These are phyloP conservation scores for Dianthus caryophyllus DNA, from an alignment of 148 eudicot species.

Conservation along the genomic window DNA sequence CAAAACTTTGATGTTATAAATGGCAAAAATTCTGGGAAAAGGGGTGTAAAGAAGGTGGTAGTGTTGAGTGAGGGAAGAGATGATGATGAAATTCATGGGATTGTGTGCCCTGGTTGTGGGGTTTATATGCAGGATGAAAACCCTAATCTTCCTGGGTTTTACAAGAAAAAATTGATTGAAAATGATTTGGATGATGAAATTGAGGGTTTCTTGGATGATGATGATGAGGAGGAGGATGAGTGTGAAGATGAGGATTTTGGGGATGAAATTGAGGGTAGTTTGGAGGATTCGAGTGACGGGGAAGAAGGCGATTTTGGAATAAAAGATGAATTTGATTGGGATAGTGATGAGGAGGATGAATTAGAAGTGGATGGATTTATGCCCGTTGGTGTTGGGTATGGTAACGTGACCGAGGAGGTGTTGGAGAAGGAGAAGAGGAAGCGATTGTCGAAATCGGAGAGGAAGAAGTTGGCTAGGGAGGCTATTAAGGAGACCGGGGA, in stretches of 20 bases:
- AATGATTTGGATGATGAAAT: slow-evolving; percentile 30
- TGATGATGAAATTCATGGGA: slow-evolving; percentile 62
- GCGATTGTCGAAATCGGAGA: slow-evolving; percentile 65
- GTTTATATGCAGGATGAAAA: slow-evolving; percentile 91
- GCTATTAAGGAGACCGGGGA: slow-evolving; percentile 54
- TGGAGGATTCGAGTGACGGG: slow-evolving; percentile 36
- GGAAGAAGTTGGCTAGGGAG: slow-evolving; percentile 69
- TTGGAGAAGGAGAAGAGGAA: slow-evolving; percentile 47
- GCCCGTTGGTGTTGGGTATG: slow-evolving; percentile 80
- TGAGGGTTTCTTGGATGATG: no score
- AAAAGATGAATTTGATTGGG: slow-evolving; percentile 54
- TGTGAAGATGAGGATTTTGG: slow-evolving; percentile 22
- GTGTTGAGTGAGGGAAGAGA: slow-evolving; percentile 88
- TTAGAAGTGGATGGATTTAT: slow-evolving; percentile 60
- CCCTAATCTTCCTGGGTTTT: slow-evolving; percentile 78
- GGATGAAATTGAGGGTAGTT: slow-evolving; percentile 40
- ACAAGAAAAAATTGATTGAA: slow-evolving; percentile 38
- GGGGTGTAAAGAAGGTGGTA: slow-evolving; percentile 29
- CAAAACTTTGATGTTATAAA: slow-evolving; percentile 30
- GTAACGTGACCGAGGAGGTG: slow-evolving; percentile 68
- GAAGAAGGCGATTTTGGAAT: slow-evolving; percentile 28
- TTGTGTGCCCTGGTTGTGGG: slow-evolving; percentile 92
- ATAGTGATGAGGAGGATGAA: slow-evolving; percentile 48
- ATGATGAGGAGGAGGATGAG: slow-evolving; percentile 20
- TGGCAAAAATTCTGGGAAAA: slow-evolving; percentile 36